Evolutionary conservation across 495 filamentous ascomycete species (phyloP).

Genomic region (Bombardia bombarda): DNA sequence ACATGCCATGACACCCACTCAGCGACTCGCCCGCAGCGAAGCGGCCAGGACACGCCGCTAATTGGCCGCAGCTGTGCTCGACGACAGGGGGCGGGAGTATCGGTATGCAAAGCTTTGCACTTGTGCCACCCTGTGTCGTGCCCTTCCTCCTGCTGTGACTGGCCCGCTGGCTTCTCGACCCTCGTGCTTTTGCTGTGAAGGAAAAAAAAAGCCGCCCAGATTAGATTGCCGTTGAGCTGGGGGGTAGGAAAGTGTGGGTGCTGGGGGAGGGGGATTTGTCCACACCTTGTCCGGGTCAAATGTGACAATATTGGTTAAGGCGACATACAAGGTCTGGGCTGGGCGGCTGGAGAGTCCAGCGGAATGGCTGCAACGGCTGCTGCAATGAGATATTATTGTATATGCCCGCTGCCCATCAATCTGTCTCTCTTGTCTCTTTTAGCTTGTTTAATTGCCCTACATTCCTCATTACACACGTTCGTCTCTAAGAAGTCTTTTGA

Average conservation of each 20-base stretch:
- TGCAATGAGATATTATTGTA: slow-evolving; percentile 18
- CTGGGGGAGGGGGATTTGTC: too few species aligned
- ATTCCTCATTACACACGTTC: too few species aligned
- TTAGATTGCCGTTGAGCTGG: slow-evolving; percentile 9
- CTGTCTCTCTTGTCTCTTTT: slow-evolving; percentile 4
- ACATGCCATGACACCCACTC: slow-evolving; percentile 15
- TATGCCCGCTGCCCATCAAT: slow-evolving; percentile 11
- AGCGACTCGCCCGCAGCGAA: slow-evolving; percentile 23
- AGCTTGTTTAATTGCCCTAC: too few species aligned
- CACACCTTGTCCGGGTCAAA: slow-evolving; percentile 7
- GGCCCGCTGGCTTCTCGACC: slow-evolving; percentile 10
- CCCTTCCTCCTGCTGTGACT: slow-evolving; percentile 15
- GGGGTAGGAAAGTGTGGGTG: slow-evolving; percentile 6
- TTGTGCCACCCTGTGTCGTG: too few species aligned
- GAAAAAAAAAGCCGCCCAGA: slow-evolving; percentile 19
- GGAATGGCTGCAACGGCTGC: slow-evolving; percentile 13
- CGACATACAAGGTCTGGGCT: slow-evolving; percentile 7
- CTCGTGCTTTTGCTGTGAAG: slow-evolving; percentile 10
- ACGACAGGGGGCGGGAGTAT: slow-evolving; percentile 23
- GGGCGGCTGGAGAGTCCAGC: slow-evolving; percentile 22
- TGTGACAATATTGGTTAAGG: slow-evolving; percentile 15
- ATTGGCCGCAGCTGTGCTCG: slow-evolving; percentile 16
- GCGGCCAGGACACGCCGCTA: slow-evolving; percentile 14
- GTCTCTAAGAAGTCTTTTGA: too few species aligned
- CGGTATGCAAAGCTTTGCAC: slow-evolving; percentile 16